A percentile compares a stretch with the other conserved stretches of the same genome.
phyloP scores from a whole-genome alignment of 768 basidiomycete species.

The Tulasnella sp. region DNA sequence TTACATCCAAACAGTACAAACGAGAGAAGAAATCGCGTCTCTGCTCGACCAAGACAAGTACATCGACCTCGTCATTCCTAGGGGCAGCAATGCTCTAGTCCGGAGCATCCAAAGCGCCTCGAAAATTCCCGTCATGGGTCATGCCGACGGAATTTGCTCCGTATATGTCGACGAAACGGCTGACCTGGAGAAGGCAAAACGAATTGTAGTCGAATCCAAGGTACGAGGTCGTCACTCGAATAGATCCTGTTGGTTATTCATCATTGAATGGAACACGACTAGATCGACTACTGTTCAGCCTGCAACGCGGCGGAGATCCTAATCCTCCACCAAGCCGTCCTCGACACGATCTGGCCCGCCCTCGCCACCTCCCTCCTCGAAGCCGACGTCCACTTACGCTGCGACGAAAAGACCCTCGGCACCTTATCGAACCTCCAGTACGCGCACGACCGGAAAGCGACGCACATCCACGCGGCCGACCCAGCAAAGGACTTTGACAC shows the following conservation, averaged over 20 bases:
- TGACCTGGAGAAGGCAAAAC: slow-evolving; percentile 65
- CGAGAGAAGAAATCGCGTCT: slow-evolving; percentile 81
- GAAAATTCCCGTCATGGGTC: slow-evolving; percentile 96
- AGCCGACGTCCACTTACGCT: slow-evolving; percentile 66
- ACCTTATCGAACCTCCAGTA: neutral
- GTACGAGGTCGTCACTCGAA: slow-evolving; percentile 37
- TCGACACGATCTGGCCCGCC: slow-evolving; percentile 69
- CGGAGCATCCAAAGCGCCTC: slow-evolving; percentile 81
- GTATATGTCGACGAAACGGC: slow-evolving; percentile 84
- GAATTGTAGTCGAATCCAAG: slow-evolving; percentile 86
- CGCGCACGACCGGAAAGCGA: slow-evolving; percentile 12
- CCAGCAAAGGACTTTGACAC: slow-evolving; percentile 61
- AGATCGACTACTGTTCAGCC: slow-evolving; percentile 93
- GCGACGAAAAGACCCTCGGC: slow-evolving; percentile 44
- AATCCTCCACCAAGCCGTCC: slow-evolving; percentile 66
- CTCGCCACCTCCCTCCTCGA: slow-evolving; percentile 66
- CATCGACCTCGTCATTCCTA: slow-evolving; percentile 94
- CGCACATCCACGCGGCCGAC: slow-evolving; percentile 46
- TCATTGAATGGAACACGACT: neutral
- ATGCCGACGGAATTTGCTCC: slow-evolving; percentile 91
- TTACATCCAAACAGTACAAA: slow-evolving; percentile 88
- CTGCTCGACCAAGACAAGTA: slow-evolving; percentile 80
- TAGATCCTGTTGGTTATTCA: neutral
- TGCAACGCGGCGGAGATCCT: slow-evolving; percentile 92
- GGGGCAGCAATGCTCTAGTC: slow-evolving; percentile 89